A percentile compares a stretch with the other conserved stretches of the same genome.
These are phyloP conservation scores for Crotalaria pallida DNA, from an alignment of 306 rosid genomes.

Conservation along the genomic window DNA sequence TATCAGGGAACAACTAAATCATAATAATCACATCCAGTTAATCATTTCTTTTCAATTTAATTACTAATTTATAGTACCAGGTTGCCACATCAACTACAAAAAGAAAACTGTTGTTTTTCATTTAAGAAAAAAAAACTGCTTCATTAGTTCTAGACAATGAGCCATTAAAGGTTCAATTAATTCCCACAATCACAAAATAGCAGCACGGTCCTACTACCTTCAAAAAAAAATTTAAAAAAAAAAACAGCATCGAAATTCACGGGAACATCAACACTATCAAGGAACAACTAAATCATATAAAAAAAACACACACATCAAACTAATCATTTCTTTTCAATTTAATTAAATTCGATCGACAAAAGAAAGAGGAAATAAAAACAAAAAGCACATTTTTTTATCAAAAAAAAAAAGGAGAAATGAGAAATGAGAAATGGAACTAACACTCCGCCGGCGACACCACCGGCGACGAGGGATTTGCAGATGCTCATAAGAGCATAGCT, in stretches of 20 bases:
- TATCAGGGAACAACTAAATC: neutral
- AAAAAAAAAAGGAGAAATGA: neutral
- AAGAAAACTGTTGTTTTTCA: too few relatives aligned
- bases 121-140: too few relatives aligned
- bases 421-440: constrained; percentile 35
- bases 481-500: constrained; percentile 50
- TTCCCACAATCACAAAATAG: too few relatives aligned
- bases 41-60: neutral
- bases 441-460: constrained; percentile 97
- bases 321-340: neutral
- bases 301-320: neutral
- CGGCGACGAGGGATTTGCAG: constrained; percentile 85
- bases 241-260: neutral
- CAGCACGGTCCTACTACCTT: neutral
- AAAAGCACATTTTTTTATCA: too few relatives aligned
- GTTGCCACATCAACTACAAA: too few relatives aligned
- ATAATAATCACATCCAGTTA: neutral
- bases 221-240: too few relatives aligned
- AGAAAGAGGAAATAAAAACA: too few relatives aligned
- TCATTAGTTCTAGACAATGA: constrained; percentile 5
- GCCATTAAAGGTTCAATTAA: neutral
- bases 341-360: too few relatives aligned
- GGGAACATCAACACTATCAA: neutral
- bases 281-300: neutral
- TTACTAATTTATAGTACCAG: too few relatives aligned